Evolutionary conservation across 176 grass and related monocot species (phyloP).

Genomic region (bread wheat (Triticum aestivum)): DNA sequence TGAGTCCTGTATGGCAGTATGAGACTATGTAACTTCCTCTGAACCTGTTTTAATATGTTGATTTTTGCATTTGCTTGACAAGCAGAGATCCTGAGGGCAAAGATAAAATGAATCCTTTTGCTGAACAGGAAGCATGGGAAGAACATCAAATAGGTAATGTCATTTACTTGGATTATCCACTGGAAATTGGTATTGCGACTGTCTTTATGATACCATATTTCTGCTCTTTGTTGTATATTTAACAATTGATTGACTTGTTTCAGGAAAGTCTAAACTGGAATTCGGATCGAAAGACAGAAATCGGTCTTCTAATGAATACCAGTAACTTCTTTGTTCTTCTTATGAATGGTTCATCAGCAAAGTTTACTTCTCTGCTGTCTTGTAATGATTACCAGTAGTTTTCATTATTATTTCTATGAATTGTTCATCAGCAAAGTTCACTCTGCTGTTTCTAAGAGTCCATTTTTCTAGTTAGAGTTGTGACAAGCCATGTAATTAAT

Average conservation of each 20-base stretch:
- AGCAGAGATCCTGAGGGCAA: conserved; percentile 66
- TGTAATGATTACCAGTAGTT: background rate
- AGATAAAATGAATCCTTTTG: conserved; percentile 99
- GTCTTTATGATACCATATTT: conserved; percentile 3
- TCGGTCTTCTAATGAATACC: conserved; percentile 53
- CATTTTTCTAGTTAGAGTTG: conserved; percentile 17
- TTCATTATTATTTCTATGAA: too few species aligned
- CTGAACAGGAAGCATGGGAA: conserved; percentile 98
- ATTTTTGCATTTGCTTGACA: conserved; percentile 25
- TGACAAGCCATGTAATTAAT: background rate
- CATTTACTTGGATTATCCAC: background rate
- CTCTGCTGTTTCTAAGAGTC: background rate
- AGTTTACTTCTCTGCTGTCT: background rate
- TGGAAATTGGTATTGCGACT: background rate
- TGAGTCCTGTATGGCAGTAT: background rate
- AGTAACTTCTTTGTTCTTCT: conserved; percentile 55
- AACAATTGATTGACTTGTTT: conserved; percentile 31
- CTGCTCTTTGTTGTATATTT: conserved; percentile 8
- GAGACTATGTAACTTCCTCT: background rate
- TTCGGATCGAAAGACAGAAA: conserved; percentile 89
- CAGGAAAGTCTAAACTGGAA: conserved; percentile 75
- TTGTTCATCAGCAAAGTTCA: background rate
- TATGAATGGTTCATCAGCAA: conserved; percentile 9
- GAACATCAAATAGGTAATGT: conserved; percentile 87
- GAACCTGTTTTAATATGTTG: background rate